Evolutionary conservation across 257 asterid species (phyloP), one percentile per base, ranked within the genome.

Genomic region (Ophiorrhiza pumila): DNA sequence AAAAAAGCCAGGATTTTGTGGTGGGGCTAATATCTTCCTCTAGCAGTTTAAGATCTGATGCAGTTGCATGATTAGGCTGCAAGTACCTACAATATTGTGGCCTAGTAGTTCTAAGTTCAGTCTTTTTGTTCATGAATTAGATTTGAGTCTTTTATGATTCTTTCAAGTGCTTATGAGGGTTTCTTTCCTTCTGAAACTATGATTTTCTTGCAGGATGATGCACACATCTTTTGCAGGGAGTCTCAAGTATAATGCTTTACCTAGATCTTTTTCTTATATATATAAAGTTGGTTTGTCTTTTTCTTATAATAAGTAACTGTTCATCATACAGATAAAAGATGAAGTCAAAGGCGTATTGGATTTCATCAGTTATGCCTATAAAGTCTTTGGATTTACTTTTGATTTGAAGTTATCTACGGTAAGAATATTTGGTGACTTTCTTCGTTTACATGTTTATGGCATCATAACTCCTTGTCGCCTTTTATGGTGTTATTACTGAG

Each of bases 211-310:
- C 96, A 95, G 99, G 99, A 95, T 87, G 99, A 95, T 83, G 96
- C 99, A 68, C 99, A 95, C 81, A 95, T 95, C 80, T 92, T 95
- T 84, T 95, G 99, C 91, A 85, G 96, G 89, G 98, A 95, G 83
- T 87, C 94, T 74, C 99, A 95, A 83, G 99, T 92, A 50, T 55
- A 60, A 68, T 23, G 49, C 49, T 20, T 78, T 23, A 34, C 45
- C 68, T 59, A 37, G 34, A 32, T 47, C 71, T 59, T n/a, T n/a
- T n/a, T n/a, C n/a, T 50, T 27, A 68, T 68, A n/a, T 37, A 32
- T 43, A 18, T 32, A 45, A 68, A 43, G 34, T 20, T 65, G 29
- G 25, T 80, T 68, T 83, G 73, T 60, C 53, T 78, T 31, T 74
- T 57, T 53, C 71, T 65, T 75, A 66, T n/a, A n/a, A 46, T 64